These are phyloP conservation scores for Annulohypoxylon moriforme DNA, from an alignment of 495 filamentous ascomycete genomes.

Conservation along the genomic window DNA sequence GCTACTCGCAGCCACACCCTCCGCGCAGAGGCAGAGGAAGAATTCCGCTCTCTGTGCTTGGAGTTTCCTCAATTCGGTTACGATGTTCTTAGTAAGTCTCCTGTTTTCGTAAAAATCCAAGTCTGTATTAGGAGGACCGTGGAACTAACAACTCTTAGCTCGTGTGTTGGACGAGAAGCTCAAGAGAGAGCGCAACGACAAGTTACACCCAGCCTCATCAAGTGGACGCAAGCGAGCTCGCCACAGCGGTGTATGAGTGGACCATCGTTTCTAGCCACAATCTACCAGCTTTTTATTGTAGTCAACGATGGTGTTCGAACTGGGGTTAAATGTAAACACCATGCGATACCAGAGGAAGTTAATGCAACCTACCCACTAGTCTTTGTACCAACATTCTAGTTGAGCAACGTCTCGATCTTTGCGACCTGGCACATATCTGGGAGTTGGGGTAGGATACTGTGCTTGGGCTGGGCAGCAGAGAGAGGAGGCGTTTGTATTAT, in stretches of 20 bases:
- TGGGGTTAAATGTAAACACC: background rate
- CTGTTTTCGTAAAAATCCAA: background rate
- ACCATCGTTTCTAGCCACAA: background rate
- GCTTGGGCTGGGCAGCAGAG: background rate
- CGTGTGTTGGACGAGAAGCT: constrained; percentile 70
- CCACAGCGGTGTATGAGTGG: constrained; percentile 54
- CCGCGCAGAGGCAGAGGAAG: constrained; percentile 82
- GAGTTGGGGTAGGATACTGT: constrained; percentile 9
- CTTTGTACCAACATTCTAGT: constrained; percentile 8
- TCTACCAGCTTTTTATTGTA: background rate
- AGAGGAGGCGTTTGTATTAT: constrained; percentile 11
- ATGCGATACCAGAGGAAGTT: background rate
- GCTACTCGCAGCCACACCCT: constrained; percentile 81
- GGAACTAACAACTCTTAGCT: constrained; percentile 51
- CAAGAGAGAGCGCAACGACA: constrained; percentile 66
- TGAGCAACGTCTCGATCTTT: background rate
- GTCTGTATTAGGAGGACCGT: background rate
- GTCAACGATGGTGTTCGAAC: background rate
- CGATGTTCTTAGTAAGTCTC: constrained; percentile 78
- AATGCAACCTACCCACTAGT: background rate
- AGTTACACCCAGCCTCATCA: constrained; percentile 59
- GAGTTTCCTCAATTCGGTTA: constrained; percentile 92
- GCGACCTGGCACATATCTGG: background rate
- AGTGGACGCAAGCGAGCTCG: constrained; percentile 63
- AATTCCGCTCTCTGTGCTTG: constrained; percentile 83